A percentile compares a stretch with the other conserved stretches of the same genome.
These are phyloP conservation scores for Wickerhamia fluorescens DNA, from an alignment of 805 yeast species.

Conservation along the genomic window DNA sequence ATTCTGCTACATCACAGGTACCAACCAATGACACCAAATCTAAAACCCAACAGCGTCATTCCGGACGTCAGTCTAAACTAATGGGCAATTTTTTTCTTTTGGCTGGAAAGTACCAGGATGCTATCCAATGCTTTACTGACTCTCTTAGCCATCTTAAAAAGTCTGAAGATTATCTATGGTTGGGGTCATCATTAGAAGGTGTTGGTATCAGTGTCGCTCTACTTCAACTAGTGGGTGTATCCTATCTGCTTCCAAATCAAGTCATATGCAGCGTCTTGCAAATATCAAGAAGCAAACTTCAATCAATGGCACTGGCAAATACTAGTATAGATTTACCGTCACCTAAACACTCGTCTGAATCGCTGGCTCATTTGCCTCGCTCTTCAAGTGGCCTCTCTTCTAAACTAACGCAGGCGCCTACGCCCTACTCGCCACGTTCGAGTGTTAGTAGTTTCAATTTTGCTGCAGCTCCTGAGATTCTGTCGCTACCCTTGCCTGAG, in stretches of 20 bases:
- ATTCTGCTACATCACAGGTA: slow-evolving; percentile 1
- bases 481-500: slow-evolving; percentile 24
- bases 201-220: slow-evolving; percentile 60
- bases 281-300: slow-evolving; percentile 19
- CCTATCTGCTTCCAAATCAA: slow-evolving; percentile 41
- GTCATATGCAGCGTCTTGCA: slow-evolving; percentile 28
- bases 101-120: slow-evolving; percentile 72
- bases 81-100: slow-evolving; percentile 71
- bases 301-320: slow-evolving; percentile 6
- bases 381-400: background rate
- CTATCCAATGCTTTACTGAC: slow-evolving; percentile 68
- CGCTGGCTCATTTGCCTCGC: background rate
- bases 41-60: slow-evolving; percentile 38
- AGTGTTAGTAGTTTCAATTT: slow-evolving; percentile 21
- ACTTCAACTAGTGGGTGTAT: slow-evolving; percentile 48
- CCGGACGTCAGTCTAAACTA: slow-evolving; percentile 70
- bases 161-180: slow-evolving; percentile 76
- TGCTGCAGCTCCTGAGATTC: slow-evolving; percentile 17
- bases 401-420: slow-evolving; percentile 3
- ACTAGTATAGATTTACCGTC: slow-evolving; percentile 3
- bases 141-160: slow-evolving; percentile 53
- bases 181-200: slow-evolving; percentile 82
- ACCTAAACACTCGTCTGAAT: slow-evolving; percentile 2
- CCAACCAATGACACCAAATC: slow-evolving; percentile 19
- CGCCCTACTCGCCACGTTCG: slow-evolving; percentile 20